Base-by-base conservation (phyloP, 2,329 filamentous ascomycete species). In the Bipolaris gigantea region DNA sequence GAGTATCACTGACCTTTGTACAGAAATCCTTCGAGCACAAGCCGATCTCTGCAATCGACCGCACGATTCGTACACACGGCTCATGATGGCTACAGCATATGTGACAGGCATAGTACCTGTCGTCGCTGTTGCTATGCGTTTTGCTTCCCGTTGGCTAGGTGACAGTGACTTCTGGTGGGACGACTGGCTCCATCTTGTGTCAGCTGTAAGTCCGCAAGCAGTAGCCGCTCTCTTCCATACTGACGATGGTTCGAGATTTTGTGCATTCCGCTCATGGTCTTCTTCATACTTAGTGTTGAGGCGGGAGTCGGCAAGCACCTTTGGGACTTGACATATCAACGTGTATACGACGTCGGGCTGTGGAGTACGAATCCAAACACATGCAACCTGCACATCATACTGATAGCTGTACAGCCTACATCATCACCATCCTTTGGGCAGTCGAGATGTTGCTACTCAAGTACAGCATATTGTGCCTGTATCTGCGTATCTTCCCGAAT, bases 321-420 rank as follows among this genome's bases (percentile, higher is more conserved):
- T 25, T 50, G 47, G 47, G 47, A 50, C 39, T 16, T 50, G 47
- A 50, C 47, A 43, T 50, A 50, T 42, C 47, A 39, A 43, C 47
- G 30, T 35, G 47, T 50, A n/a, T 39, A 35, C 5, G 39, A 39
- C 11, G 35, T 50, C n/a, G 38, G 38, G 11, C 19, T 30, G 23
- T 50, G 47, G 47, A 50, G 47, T 50, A 43, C n/a, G 47, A 21
- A 25, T 25, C 16, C 19, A 30, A 34, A 11, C 40, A 19, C 27
- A 41, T 16, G 27, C 39, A 41, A 41, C 13, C 23, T 41, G 7
- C 15, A 41, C 16, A 3, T 27, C 21, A 3, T 49, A 43, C 47
- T 50, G 30, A 50, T 30, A 34, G 30, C 1, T 4, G 18, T 34
- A 32, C 32, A 50, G 47, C 38, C 47, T 50, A 50, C 30, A 43